Evolutionary conservation across 768 basidiomycete genomes (phyloP).

Genomic region (Phlegmacium glaucopus): DNA sequence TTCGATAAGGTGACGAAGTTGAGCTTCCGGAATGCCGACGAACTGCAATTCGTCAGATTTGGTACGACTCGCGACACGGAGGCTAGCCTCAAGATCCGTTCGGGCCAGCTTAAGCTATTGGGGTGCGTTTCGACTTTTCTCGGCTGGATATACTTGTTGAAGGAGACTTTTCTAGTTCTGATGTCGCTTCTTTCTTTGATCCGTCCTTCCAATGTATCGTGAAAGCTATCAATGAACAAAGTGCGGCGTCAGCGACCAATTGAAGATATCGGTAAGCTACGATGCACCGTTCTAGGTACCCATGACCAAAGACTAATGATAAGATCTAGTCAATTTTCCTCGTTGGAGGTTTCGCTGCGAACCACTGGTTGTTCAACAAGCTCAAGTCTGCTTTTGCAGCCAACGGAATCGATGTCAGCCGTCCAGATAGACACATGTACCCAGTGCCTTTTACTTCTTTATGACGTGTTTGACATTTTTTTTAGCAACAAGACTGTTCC

Average conservation of each 20-base stretch:
- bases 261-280: conserved; percentile 30
- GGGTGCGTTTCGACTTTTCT: conserved; percentile 22
- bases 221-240: conserved; percentile 21
- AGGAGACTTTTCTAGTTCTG: conserved; percentile 15
- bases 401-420: conserved; percentile 33
- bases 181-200: conserved; percentile 30
- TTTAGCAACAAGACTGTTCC: conserved; percentile 23
- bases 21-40: conserved; percentile 32
- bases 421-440: conserved; percentile 49
- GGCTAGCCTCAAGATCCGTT: conserved; percentile 33
- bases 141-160: background rate
- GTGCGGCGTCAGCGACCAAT: conserved; percentile 16
- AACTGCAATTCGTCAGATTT: conserved; percentile 44
- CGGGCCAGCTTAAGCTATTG: conserved; percentile 41
- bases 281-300: background rate
- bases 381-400: conserved; percentile 33
- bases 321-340: conserved; percentile 35
- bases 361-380: conserved; percentile 42
- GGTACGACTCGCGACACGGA: conserved; percentile 41
- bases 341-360: conserved; percentile 53
- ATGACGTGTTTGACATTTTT: background rate
- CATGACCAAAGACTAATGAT: background rate
- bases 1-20: conserved; percentile 48
- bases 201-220: conserved; percentile 30
- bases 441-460: conserved; percentile 8